Evolutionary conservation across 352 stramenopile genomes (phyloP).

Genomic region (Pythium folliculosum): DNA sequence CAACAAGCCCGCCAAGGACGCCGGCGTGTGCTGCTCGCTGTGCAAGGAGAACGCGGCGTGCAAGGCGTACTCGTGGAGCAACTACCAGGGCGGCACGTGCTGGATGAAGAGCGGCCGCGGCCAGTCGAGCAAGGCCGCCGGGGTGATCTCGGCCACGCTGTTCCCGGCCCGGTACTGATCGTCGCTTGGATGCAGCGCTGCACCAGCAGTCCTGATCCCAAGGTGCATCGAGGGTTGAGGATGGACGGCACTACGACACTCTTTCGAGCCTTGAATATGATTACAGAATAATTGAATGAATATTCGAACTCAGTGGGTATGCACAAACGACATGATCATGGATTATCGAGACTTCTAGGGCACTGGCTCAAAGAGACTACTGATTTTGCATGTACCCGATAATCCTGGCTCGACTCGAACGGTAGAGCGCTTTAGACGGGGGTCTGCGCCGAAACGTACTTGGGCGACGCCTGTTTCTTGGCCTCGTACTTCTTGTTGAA

Average conservation of each 20-base stretch:
- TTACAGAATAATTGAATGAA: too few relatives aligned
- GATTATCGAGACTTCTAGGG: neutral
- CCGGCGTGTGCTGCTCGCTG: slow-evolving; percentile 23
- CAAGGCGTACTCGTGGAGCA: slow-evolving; percentile 27
- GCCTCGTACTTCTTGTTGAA: slow-evolving; percentile 21
- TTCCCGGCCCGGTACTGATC: neutral
- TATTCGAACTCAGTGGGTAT: too few relatives aligned
- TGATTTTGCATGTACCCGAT: too few relatives aligned
- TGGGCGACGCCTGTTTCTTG: slow-evolving; percentile 7
- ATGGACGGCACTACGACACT: too few relatives aligned
- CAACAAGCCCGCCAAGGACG: slow-evolving; percentile 11
- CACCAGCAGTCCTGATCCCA: too few relatives aligned
- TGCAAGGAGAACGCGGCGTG: slow-evolving; percentile 28
- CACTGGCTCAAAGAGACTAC: neutral
- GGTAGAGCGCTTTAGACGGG: neutral
- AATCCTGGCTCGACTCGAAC: neutral
- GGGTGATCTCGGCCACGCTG: neutral
- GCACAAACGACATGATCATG: neutral
- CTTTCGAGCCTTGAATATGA: too few relatives aligned
- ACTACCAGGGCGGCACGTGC: slow-evolving; percentile 23
- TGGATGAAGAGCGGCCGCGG: slow-evolving; percentile 14
- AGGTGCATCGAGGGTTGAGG: too few relatives aligned
- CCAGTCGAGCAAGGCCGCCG: neutral
- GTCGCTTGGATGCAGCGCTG: neutral
- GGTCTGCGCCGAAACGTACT: slow-evolving; percentile 4